These are phyloP conservation scores for Stentor roeselii DNA, from an alignment of 73 alveolate genomes.

Conservation along the genomic window DNA sequence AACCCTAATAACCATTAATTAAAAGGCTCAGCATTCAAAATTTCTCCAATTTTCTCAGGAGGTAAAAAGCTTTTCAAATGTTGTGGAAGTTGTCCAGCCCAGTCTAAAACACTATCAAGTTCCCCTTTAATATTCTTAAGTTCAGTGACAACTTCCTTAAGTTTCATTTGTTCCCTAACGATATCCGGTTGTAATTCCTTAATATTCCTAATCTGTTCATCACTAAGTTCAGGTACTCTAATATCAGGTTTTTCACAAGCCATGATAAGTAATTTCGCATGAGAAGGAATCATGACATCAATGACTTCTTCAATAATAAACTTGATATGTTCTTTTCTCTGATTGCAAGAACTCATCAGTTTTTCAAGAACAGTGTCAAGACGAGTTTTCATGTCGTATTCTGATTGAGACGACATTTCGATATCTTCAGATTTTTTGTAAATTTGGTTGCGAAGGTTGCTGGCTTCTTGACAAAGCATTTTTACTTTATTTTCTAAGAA, in stretches of 20 bases:
- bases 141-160: conserved; percentile 21
- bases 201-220: neutral
- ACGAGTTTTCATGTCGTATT: neutral
- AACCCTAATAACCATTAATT: too few species aligned
- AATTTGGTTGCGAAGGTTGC: neutral
- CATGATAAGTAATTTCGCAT: neutral
- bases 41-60: neutral
- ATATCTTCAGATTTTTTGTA: neutral
- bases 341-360: neutral
- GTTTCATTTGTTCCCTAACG: neutral
- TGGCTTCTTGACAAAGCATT: conserved; percentile 33
- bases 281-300: conserved; percentile 20
- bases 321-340: conserved; percentile 19
- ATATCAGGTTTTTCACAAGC: conserved; percentile 10
- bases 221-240: neutral
- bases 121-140: neutral
- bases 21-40: neutral
- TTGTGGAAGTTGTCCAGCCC: conserved; percentile 14
- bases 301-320: conserved; percentile 14
- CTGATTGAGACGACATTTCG: neutral
- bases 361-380: neutral
- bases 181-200: conserved; percentile 13
- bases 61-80: neutral
- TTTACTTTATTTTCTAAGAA: conserved; percentile 35
- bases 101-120: neutral